Evolutionary conservation across 345 rosid species (phyloP), one percentile per base, ranked within the genome.

Genomic region (Sisymbrium irio): DNA sequence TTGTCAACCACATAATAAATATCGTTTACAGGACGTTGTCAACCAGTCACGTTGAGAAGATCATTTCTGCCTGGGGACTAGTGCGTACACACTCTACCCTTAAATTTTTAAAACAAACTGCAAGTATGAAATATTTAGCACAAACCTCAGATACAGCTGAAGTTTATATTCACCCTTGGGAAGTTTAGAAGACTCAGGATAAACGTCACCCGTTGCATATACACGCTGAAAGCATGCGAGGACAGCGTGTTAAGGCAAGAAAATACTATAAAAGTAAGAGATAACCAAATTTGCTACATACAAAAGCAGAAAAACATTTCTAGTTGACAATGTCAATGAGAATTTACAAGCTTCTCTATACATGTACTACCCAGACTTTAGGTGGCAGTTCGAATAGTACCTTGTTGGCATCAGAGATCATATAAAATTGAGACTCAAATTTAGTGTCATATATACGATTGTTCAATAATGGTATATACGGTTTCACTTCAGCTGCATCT

Each of bases 401-500:
- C 99, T 95, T 92, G 85, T 95, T 95, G 35, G 82, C 20, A 65
- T 95, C 99, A 62, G 93, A 90, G 82, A 95, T 89, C 91, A 92
- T 84, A 79, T 85, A 95, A 85, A 92, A 92, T 58, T 95, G 99
- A 20, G 98, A 95, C 83, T 95, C 98, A 70, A 92, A 95, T 84
- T 90, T 95, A 60, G 85, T 92, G 84, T 95, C 99, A 81, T 95
- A 95, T 67, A 95, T 85, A 65, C 99, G 97, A 83, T 87, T 85
- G 81, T 92, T 95, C 69, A 95, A 87, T 71, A 95, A 76, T 5
- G 99, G 99, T 74, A 95, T 83, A 53, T 83, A 80, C 27, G 99
- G 98, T 78, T 83, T 88, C 36, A 90, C 88, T 82, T 87, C 89
- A 73, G 98, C 91, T 73, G 85, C 98, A 62, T 92, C 98, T 78